Percentiles rank a stretch among this genome's conserved stretches.
Evolutionary conservation across 805 yeast species (phyloP).

Genomic region (Isabelozyma gotoi): DNA sequence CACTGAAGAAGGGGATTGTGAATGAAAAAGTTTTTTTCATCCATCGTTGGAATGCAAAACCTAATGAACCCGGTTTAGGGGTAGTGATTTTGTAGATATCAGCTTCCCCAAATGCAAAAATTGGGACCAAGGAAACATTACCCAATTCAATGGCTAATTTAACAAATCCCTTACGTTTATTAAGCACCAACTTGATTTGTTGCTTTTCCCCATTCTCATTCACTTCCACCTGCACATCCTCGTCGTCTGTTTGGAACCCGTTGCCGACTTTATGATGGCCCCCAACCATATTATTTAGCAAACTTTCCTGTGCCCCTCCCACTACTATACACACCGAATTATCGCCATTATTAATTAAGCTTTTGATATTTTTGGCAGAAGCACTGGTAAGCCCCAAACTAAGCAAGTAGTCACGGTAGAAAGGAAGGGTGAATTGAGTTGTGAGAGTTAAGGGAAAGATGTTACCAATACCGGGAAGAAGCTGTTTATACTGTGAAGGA

Average conservation of each 20-base stretch:
- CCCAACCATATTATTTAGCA: constrained; percentile 48
- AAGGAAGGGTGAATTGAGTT: constrained; percentile 80
- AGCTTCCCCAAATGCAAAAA: constrained; percentile 89
- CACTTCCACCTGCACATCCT: constrained; percentile 4
- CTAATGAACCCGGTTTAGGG: constrained; percentile 39
- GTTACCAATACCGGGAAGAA: constrained; percentile 81
- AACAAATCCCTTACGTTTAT: constrained; percentile 83
- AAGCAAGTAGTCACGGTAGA: constrained; percentile 82
- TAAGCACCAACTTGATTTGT: constrained; percentile 66
- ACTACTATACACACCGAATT: constrained; percentile 85
- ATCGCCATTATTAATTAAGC: constrained; percentile 58
- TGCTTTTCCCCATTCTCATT: background rate
- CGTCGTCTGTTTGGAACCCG: constrained; percentile 24
- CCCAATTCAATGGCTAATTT: constrained; percentile 81
- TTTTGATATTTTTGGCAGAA: constrained; percentile 65
- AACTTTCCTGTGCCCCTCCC: constrained; percentile 94
- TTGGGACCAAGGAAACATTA: constrained; percentile 79
- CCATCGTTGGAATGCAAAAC: constrained; percentile 66
- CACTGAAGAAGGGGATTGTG: constrained; percentile 88
- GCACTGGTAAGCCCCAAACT: constrained; percentile 85
- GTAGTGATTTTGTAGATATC: constrained; percentile 47
- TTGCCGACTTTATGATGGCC: constrained; percentile 31
- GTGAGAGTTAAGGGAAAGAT: constrained; percentile 75
- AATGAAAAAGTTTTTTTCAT: constrained; percentile 73
- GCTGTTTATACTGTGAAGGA: constrained; percentile 63